Conservation (phyloP, 768 basidiomycete species). For the Suillus alpinus region DNA sequence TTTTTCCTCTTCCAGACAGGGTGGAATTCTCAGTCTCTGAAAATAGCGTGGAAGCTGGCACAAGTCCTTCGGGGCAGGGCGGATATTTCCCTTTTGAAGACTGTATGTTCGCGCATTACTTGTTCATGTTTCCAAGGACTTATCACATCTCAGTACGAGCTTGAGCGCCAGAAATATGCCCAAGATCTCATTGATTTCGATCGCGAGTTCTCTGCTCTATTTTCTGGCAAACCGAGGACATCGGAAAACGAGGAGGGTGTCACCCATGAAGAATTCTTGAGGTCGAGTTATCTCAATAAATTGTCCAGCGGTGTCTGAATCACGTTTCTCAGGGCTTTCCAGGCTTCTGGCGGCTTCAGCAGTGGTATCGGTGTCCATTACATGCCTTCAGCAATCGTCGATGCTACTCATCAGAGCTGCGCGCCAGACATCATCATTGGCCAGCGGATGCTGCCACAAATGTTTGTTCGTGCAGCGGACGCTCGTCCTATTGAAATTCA, state of each 20-base stretch:
- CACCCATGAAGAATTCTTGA: slow-evolving; percentile 35
- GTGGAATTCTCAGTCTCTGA: neutral
- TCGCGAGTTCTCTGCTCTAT: slow-evolving; percentile 59
- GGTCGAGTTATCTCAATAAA: slow-evolving; percentile 17
- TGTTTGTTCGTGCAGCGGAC: slow-evolving; percentile 36
- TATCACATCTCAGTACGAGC: slow-evolving; percentile 53
- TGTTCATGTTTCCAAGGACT: neutral
- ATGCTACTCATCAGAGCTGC: slow-evolving; percentile 25
- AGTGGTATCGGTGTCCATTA: slow-evolving; percentile 42
- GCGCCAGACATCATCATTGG: slow-evolving; percentile 35
- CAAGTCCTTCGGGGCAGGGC: slow-evolving; percentile 45
- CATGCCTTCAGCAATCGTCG: slow-evolving; percentile 33
- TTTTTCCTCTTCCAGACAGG: neutral
- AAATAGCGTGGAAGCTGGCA: slow-evolving; percentile 45
- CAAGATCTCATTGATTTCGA: slow-evolving; percentile 74
- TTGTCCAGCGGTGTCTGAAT: neutral
- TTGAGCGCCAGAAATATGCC: slow-evolving; percentile 65
- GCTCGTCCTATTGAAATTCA: slow-evolving; percentile 37
- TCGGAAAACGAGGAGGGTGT: slow-evolving; percentile 34
- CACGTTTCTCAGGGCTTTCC: slow-evolving; percentile 29
- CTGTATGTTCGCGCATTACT: slow-evolving; percentile 26
- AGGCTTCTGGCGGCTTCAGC: slow-evolving; percentile 36
- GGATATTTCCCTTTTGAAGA: slow-evolving; percentile 35
- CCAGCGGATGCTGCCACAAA: slow-evolving; percentile 36
- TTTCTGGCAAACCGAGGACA: slow-evolving; percentile 64